Conservation (phyloP, 2,329 filamentous ascomycete species). For the Curvularia lunata region DNA sequence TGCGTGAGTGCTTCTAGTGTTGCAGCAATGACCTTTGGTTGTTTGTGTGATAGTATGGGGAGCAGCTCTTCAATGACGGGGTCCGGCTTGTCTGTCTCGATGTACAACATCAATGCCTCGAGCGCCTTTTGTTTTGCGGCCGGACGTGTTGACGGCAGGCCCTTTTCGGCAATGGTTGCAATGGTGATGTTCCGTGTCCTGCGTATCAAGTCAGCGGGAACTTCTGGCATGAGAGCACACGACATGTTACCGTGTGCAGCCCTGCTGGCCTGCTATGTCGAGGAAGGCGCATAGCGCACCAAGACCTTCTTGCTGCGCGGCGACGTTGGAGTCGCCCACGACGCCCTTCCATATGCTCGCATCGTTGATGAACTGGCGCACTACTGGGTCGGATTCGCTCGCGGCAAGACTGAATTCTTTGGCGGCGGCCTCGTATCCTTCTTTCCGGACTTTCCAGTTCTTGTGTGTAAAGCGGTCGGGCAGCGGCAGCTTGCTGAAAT, state of each 20-base stretch:
- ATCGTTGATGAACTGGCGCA: constrained; percentile 86
- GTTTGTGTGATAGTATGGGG: constrained; percentile 82
- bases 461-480: constrained; percentile 85
- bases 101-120: constrained; percentile 84
- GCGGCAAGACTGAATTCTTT: constrained; percentile 85
- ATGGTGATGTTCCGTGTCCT: constrained; percentile 79
- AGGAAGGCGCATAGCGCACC: constrained; percentile 88
- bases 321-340: constrained; percentile 93
- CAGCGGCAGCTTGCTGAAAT: constrained; percentile 77
- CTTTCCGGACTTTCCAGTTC: constrained; percentile 97
- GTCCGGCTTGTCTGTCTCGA: constrained; percentile 85
- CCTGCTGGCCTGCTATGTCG: constrained; percentile 84
- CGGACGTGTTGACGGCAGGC: constrained; percentile 82
- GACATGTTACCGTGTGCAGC: constrained; percentile 67
- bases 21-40: constrained; percentile 83
- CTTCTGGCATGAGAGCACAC: not conserved
- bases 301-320: constrained; percentile 92
- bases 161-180: constrained; percentile 85
- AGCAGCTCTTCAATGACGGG: constrained; percentile 91
- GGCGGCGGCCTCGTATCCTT: constrained; percentile 88
- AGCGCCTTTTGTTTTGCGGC: constrained; percentile 86
- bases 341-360: constrained; percentile 88
- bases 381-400: constrained; percentile 83
- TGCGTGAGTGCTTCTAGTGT: constrained; percentile 77
- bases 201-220: constrained; percentile 22